Conservation (phyloP, 2,329 filamentous ascomycete genomes). For the Gnomoniopsis smithogilvyi region DNA sequence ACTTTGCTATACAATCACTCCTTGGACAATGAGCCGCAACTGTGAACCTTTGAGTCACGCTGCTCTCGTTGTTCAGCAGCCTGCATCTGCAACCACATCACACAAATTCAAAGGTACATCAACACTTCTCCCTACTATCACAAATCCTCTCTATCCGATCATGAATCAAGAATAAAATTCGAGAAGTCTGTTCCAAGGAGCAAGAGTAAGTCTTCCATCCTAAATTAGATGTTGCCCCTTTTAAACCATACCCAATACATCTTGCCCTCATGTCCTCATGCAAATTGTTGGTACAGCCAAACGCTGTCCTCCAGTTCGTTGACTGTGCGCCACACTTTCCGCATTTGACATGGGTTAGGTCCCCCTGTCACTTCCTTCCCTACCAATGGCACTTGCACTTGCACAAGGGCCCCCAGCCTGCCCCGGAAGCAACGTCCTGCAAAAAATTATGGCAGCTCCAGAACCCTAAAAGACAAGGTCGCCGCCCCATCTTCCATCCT, state of each 20-base stretch:
- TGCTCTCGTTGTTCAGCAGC: no score
- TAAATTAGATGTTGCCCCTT: background rate
- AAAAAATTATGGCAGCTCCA: slow-evolving; percentile 33
- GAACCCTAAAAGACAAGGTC: slow-evolving; percentile 26
- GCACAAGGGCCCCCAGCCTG: slow-evolving; percentile 3
- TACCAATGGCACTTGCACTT: background rate
- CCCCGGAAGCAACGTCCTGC: slow-evolving; percentile 10
- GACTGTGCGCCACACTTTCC: slow-evolving; percentile 17
- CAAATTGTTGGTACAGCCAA: background rate
- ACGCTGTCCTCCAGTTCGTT: background rate
- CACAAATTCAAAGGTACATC: background rate
- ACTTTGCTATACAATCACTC: no score
- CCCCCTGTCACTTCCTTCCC: slow-evolving; percentile 3
- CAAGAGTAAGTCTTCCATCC: background rate
- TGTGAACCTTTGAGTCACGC: no score
- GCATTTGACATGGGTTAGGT: background rate
- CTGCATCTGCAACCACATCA: no score
- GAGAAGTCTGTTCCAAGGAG: background rate
- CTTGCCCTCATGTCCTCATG: background rate
- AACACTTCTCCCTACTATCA: background rate
- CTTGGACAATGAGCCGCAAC: no score
- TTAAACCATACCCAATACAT: background rate
- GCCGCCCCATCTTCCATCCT: slow-evolving; percentile 27
- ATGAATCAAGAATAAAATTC: background rate
- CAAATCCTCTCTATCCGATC: background rate